Evolutionary conservation across 257 asterid species (phyloP).

Genomic region (Nicotiana benthamiana): DNA sequence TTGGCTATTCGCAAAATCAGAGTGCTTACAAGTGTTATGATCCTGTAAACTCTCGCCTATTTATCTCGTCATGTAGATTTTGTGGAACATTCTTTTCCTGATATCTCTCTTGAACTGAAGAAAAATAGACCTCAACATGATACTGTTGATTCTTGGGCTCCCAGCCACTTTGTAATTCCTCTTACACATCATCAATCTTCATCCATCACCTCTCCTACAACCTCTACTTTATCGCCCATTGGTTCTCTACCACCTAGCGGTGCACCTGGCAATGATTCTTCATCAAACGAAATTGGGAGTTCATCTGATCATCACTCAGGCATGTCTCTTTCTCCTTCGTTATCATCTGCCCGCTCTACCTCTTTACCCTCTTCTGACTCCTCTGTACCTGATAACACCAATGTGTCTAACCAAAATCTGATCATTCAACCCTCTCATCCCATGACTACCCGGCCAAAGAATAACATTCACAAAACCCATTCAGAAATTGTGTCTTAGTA

Average conservation of each 20-base stretch:
- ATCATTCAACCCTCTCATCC: background rate
- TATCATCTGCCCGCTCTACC: background rate
- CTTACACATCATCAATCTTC: background rate
- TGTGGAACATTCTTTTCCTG: background rate
- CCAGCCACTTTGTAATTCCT: background rate
- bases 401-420: background rate
- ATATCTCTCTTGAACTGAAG: background rate
- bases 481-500: background rate
- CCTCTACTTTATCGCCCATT: background rate
- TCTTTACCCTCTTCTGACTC: background rate
- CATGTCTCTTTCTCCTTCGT: background rate
- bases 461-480: background rate
- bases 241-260: background rate
- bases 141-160: background rate
- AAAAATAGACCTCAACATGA: background rate
- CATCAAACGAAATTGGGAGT: background rate
- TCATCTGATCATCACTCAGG: background rate
- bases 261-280: background rate
- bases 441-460: background rate
- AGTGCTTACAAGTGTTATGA: background rate
- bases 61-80: background rate
- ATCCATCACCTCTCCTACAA: background rate
- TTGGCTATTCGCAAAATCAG: background rate
- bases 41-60: background rate
- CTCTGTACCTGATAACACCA: background rate